Conservation (phyloP, 164 flowering plant genomes). For the Stephania cephalantha region DNA sequence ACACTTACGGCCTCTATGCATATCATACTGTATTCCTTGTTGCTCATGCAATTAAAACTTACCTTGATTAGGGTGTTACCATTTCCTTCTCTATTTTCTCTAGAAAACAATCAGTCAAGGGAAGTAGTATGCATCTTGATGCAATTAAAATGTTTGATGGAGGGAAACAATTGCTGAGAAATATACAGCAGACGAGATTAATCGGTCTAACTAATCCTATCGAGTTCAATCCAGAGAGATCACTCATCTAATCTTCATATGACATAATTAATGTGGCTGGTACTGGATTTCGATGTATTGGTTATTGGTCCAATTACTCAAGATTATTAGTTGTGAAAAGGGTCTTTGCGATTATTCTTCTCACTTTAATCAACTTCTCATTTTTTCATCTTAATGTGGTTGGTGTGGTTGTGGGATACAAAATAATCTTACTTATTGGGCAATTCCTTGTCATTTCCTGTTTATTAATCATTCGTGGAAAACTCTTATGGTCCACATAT, state of each 20-base stretch:
- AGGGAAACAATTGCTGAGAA: constrained; percentile 39
- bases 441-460: too few species aligned
- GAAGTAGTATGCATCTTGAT: constrained; percentile 41
- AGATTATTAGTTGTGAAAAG: constrained; percentile 38
- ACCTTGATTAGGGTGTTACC: constrained; percentile 56
- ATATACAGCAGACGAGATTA: constrained; percentile 34
- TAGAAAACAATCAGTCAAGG: constrained; percentile 22
- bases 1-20: constrained; percentile 65
- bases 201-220: constrained; percentile 56
- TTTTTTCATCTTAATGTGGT: too few species aligned
- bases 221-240: constrained; percentile 41
- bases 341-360: too few species aligned
- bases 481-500: too few species aligned
- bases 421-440: too few species aligned
- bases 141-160: constrained; percentile 57
- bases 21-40: constrained; percentile 71
- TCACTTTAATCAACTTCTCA: too few species aligned
- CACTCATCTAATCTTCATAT: constrained; percentile 56
- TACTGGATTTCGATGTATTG: constrained; percentile 48
- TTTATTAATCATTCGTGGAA: too few species aligned
- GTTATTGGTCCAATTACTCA: constrained; percentile 76
- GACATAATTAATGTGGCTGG: constrained; percentile 72
- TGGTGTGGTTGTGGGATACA: too few species aligned
- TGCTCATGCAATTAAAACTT: constrained; percentile 72
- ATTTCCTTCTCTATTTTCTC: constrained; percentile 67